Percentiles rank a stretch among this genome's conserved stretches.
Evolutionary conservation across 192 early-diverging fungal genomes (phyloP).

Genomic region (Coemansia guatemalensis): DNA sequence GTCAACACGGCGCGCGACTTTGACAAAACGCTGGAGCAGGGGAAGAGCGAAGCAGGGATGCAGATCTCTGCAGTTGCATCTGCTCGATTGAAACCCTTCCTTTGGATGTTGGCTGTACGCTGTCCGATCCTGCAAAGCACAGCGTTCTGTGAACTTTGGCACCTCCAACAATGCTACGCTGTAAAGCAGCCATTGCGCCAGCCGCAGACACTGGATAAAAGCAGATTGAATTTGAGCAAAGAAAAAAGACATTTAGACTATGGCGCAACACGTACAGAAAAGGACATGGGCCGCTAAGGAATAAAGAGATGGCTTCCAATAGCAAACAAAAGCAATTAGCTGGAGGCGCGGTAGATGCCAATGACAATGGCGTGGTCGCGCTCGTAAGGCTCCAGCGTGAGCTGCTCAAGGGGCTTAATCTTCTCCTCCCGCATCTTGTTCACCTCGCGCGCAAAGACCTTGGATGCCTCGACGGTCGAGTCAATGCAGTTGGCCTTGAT

Average conservation of each 20-base stretch:
- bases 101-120: not conserved
- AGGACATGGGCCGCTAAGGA: not conserved
- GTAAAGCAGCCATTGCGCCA: not conserved
- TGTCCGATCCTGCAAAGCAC: too few relatives aligned
- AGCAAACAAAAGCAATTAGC: slow-evolving; percentile 21
- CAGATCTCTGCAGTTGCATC: not conserved
- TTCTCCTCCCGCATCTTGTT: slow-evolving; percentile 88
- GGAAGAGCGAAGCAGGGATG: not conserved
- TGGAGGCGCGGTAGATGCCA: slow-evolving; percentile 70
- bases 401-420: slow-evolving; percentile 92
- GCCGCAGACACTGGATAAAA: not conserved
- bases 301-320: not conserved
- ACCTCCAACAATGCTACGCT: not conserved
- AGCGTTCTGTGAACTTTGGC: not conserved
- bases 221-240: not conserved
- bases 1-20: not conserved
- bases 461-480: slow-evolving; percentile 94
- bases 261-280: slow-evolving; percentile 1
- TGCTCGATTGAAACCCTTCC: not conserved
- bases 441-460: slow-evolving; percentile 96
- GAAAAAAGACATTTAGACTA: not conserved
- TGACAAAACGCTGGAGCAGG: not conserved
- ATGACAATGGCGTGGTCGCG: slow-evolving; percentile 98
- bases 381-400: slow-evolving; percentile 98
- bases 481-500: slow-evolving; percentile 99